phyloP scores from a whole-genome alignment of 1,139 yeast genomes.

The Lodderomyces margitis region DNA sequence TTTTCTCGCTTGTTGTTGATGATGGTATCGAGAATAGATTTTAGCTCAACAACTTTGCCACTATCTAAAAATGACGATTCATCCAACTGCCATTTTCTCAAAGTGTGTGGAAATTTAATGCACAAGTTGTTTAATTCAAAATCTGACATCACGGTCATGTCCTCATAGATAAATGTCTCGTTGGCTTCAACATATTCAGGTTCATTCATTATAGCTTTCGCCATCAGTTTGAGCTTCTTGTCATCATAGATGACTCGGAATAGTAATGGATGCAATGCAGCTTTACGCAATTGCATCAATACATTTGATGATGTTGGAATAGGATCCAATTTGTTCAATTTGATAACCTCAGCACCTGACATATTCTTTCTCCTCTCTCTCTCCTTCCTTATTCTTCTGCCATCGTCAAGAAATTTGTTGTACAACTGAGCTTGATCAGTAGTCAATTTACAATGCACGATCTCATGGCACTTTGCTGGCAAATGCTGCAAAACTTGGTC shows the following conservation, averaged over 20 bases:
- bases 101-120: slow-evolving; percentile 63
- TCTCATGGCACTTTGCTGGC: slow-evolving; percentile 69
- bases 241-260: slow-evolving; percentile 64
- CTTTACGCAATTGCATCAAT: slow-evolving; percentile 71
- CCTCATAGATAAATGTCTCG: slow-evolving; percentile 73
- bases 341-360: slow-evolving; percentile 39
- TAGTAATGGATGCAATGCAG: slow-evolving; percentile 70
- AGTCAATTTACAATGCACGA: slow-evolving; percentile 64
- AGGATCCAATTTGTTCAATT: slow-evolving; percentile 33
- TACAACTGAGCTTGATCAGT: slow-evolving; percentile 61
- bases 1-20: slow-evolving; percentile 69
- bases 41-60: slow-evolving; percentile 68
- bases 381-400: slow-evolving; percentile 45
- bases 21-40: slow-evolving; percentile 57
- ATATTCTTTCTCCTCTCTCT: slow-evolving; percentile 49
- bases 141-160: slow-evolving; percentile 96
- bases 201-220: slow-evolving; percentile 74
- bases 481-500: slow-evolving; percentile 86
- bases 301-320: slow-evolving; percentile 50
- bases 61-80: slow-evolving; percentile 64
- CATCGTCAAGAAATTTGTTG: slow-evolving; percentile 50
- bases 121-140: slow-evolving; percentile 80
- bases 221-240: slow-evolving; percentile 57
- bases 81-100: slow-evolving; percentile 53
- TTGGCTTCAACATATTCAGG: slow-evolving; percentile 79